Conservation (phyloP, 208 protist genomes). For the Leishmania guyanensis region DNA sequence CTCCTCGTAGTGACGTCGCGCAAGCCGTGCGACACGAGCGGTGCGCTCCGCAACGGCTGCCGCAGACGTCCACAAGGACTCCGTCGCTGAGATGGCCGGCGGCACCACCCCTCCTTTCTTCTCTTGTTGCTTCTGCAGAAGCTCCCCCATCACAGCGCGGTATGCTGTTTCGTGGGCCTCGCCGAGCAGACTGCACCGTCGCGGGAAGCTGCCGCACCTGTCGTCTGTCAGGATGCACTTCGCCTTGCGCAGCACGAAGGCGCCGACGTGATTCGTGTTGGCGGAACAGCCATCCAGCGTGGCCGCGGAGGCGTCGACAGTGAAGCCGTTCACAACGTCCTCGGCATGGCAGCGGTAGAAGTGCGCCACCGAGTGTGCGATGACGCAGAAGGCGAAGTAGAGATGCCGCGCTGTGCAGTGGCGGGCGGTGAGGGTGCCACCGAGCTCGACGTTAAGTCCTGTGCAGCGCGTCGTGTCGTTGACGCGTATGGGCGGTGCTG, state of each 20-base stretch:
- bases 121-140: background rate
- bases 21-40: slow-evolving; percentile 7
- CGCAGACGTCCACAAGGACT: slow-evolving; percentile 2
- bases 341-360: slow-evolving; percentile 69
- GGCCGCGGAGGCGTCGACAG: slow-evolving; percentile 69
- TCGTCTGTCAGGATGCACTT: slow-evolving; percentile 72
- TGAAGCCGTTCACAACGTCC: slow-evolving; percentile 81
- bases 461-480: slow-evolving; percentile 41
- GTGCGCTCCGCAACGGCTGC: slow-evolving; percentile 12
- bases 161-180: slow-evolving; percentile 25
- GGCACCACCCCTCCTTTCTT: background rate
- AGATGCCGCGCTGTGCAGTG: slow-evolving; percentile 53
- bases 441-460: slow-evolving; percentile 74
- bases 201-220: slow-evolving; percentile 33
- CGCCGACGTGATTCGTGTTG: slow-evolving; percentile 64
- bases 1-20: slow-evolving; percentile 9
- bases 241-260: slow-evolving; percentile 63
- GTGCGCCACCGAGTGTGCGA: slow-evolving; percentile 74
- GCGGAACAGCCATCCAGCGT: slow-evolving; percentile 75
- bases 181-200: slow-evolving; percentile 34
- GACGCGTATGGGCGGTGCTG: slow-evolving; percentile 18
- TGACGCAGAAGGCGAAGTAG: slow-evolving; percentile 79
- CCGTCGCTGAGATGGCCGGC: background rate
- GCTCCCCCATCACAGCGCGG: slow-evolving; percentile 6
- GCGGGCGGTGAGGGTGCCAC: slow-evolving; percentile 61